These are phyloP conservation scores for Coemansia brasiliensis DNA, from an alignment of 192 early-diverging fungal species.

Conservation along the genomic window DNA sequence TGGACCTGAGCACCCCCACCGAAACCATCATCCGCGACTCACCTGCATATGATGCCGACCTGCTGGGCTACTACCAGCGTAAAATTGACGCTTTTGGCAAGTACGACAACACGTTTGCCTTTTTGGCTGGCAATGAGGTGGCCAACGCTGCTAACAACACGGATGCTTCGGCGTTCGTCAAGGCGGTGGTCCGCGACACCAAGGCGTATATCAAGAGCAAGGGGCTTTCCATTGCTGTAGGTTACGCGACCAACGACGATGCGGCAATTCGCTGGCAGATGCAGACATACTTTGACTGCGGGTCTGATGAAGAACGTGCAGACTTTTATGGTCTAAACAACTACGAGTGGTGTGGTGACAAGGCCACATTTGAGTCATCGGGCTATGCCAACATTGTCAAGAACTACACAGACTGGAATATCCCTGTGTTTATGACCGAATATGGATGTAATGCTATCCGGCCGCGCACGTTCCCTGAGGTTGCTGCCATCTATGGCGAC, in stretches of 20 bases:
- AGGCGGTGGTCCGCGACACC: conserved; percentile 67
- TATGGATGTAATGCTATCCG: conserved; percentile 73
- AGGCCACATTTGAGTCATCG: conserved; percentile 60
- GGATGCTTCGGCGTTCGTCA: conserved; percentile 64
- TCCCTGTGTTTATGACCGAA: conserved; percentile 73
- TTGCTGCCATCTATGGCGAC: conserved; percentile 64
- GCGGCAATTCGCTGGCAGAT: conserved; percentile 64
- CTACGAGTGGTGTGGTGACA: conserved; percentile 77
- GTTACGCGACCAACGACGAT: conserved; percentile 78
- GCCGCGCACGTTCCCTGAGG: conserved; percentile 69
- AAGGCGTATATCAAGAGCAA: conserved; percentile 61
- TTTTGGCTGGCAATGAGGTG: conserved; percentile 77
- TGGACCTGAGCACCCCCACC: conserved; percentile 64
- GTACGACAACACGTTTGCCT: conserved; percentile 66
- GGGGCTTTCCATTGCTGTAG: conserved; percentile 63
- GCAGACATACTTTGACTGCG: conserved; percentile 72
- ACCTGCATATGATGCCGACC: conserved; percentile 60
- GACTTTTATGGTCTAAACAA: conserved; percentile 77
- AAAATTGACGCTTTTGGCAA: conserved; percentile 68
- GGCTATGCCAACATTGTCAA: conserved; percentile 66
- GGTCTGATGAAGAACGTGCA: conserved; percentile 55
- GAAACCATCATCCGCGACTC: conserved; percentile 64
- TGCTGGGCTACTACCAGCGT: conserved; percentile 58
- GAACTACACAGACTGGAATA: conserved; percentile 61
- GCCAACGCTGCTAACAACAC: conserved; percentile 64